Conservation (phyloP, 306 rosid genomes). For the Dryas drummondii region DNA sequence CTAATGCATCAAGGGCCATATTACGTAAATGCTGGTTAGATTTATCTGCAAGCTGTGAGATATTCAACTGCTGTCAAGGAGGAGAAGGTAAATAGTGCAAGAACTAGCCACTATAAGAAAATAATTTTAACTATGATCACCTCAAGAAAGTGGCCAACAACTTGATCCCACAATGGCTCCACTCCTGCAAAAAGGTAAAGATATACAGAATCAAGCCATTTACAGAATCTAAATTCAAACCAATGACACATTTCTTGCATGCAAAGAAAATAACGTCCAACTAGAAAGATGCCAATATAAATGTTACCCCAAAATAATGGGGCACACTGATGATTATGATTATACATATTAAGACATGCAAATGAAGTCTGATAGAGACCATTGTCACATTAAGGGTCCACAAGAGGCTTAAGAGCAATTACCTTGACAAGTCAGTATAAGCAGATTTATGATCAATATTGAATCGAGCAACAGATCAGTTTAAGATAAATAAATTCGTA, state of each 20-base stretch:
- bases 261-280: background rate
- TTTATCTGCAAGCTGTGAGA: slow-evolving; percentile 84
- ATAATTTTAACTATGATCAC: slow-evolving; percentile 36
- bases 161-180: slow-evolving; percentile 93
- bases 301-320: background rate
- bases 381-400: background rate
- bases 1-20: slow-evolving; percentile 90
- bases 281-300: background rate
- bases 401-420: background rate
- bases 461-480: background rate
- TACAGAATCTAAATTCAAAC: background rate
- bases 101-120: slow-evolving; percentile 19
- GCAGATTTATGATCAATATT: background rate
- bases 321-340: background rate
- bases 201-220: background rate
- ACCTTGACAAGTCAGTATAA: background rate
- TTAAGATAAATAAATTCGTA: background rate
- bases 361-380: background rate
- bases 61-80: slow-evolving; percentile 23
- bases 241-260: slow-evolving; percentile 1
- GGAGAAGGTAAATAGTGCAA: slow-evolving; percentile 28
- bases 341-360: background rate
- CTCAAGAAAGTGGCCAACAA: slow-evolving; percentile 88
- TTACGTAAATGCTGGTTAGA: slow-evolving; percentile 79
- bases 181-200: slow-evolving; percentile 57